Evolutionary conservation across 1,284 basidiomycete species (phyloP).

Genomic region (Sporisorium scitamineum): DNA sequence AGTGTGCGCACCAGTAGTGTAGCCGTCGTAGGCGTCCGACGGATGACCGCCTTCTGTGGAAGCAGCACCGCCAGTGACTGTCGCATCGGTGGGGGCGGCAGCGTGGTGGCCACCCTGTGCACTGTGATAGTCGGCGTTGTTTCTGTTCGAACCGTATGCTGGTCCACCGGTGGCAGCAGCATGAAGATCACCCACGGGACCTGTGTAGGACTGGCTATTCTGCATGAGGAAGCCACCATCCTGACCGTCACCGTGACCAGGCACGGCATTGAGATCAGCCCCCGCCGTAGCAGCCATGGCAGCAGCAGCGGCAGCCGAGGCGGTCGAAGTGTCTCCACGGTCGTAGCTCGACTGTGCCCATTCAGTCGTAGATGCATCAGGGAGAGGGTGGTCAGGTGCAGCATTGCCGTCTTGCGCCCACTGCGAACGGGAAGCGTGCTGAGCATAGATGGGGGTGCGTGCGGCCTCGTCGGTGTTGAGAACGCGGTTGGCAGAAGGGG

Average conservation of each 20-base stretch:
- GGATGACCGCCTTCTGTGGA: conserved; percentile 33
- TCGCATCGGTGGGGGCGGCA: not conserved
- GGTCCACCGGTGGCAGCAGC: not conserved
- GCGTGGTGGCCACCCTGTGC: conserved; percentile 30
- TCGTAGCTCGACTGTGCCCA: conserved; percentile 43
- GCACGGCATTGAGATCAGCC: conserved; percentile 39
- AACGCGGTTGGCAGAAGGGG: conserved; percentile 13
- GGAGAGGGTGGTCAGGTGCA: conserved; percentile 1
- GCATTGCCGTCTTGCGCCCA: conserved; percentile 32
- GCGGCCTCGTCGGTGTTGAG: conserved; percentile 29
- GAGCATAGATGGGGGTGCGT: conserved; percentile 50
- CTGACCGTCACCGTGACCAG: conserved; percentile 29
- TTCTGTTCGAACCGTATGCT: conserved; percentile 35
- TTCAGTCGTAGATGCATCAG: conserved; percentile 34
- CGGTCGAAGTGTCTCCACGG: conserved; percentile 14
- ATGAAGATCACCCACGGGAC: conserved; percentile 16
- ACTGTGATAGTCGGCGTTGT: conserved; percentile 41
- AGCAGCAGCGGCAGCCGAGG: conserved; percentile 46
- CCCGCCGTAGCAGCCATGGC: conserved; percentile 47
- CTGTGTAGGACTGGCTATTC: conserved; percentile 31
- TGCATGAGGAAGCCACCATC: conserved; percentile 50
- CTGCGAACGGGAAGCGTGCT: conserved; percentile 41
- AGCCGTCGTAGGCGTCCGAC: conserved; percentile 51
- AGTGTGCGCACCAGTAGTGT: conserved; percentile 3
- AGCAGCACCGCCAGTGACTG: not conserved